Conservation (phyloP, 2,329 filamentous ascomycete genomes). For the Zasmidium citrigriseum region DNA sequence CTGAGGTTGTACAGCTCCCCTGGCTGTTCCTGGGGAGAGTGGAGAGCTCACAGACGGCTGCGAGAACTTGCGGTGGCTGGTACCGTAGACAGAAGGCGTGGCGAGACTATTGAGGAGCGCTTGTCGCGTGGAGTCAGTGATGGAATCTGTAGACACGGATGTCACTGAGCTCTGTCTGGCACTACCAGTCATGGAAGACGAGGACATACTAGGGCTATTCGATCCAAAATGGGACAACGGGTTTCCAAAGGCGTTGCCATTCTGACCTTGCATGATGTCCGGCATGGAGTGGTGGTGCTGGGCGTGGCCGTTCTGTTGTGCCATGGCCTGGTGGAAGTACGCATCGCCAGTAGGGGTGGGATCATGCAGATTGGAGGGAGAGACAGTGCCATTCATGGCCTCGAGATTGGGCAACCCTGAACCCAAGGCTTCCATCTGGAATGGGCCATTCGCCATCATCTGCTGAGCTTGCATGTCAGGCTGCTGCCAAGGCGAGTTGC, state of each 20-base stretch:
- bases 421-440: constrained; percentile 72
- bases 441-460: constrained; percentile 62
- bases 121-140: constrained; percentile 67
- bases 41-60: constrained; percentile 59
- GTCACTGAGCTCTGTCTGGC: constrained; percentile 61
- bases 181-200: constrained; percentile 70
- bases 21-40: constrained; percentile 40
- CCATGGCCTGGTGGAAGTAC: constrained; percentile 71
- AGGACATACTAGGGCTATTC: constrained; percentile 63
- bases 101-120: constrained; percentile 63
- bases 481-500: constrained; percentile 60
- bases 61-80: constrained; percentile 58
- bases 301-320: constrained; percentile 47
- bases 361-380: constrained; percentile 72
- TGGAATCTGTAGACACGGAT: constrained; percentile 63
- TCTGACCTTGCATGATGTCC: constrained; percentile 36
- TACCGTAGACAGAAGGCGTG: constrained; percentile 57
- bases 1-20: constrained; percentile 35
- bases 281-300: constrained; percentile 21
- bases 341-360: constrained; percentile 69
- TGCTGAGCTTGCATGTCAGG: constrained; percentile 66
- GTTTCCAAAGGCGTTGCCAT: constrained; percentile 63
- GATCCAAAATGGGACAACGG: constrained; percentile 66
- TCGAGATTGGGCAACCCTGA: constrained; percentile 75
- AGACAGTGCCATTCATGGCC: constrained; percentile 69